Evolutionary conservation across 306 rosid genomes (phyloP).

Genomic region (Heteromeles arbutifolia): DNA sequence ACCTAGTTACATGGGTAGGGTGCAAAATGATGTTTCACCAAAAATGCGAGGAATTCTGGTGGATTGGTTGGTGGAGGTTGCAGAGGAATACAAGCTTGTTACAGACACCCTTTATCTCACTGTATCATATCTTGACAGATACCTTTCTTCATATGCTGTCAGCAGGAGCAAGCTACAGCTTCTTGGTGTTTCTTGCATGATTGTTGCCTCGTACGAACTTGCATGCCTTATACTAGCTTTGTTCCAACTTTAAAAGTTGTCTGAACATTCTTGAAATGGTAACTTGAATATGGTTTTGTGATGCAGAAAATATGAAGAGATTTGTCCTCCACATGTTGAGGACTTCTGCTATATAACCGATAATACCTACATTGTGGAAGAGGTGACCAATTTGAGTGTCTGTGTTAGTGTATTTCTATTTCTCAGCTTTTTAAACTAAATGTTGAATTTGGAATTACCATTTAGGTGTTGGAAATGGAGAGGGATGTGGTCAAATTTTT

Average conservation of each 20-base stretch:
- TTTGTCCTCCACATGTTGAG: conserved; percentile 30
- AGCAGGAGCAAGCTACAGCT: conserved; percentile 32
- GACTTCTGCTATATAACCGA: conserved; percentile 46
- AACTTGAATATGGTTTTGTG: conserved; percentile 6
- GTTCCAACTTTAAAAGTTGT: not conserved
- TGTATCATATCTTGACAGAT: conserved; percentile 34
- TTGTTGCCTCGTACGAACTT: conserved; percentile 31
- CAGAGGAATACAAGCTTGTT: conserved; percentile 31
- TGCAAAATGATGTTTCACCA: conserved; percentile 14
- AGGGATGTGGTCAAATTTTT: conserved; percentile 17
- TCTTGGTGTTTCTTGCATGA: conserved; percentile 41
- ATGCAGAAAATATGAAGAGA: conserved; percentile 40
- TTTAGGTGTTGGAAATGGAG: conserved; percentile 41
- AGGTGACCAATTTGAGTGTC: conserved; percentile 22
- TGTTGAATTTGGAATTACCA: not conserved
- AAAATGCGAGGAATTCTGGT: conserved; percentile 33
- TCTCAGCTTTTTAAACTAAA: not conserved
- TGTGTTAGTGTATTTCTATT: not conserved
- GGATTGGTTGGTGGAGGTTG: conserved; percentile 43
- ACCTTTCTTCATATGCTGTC: conserved; percentile 26
- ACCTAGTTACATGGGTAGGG: conserved; percentile 2
- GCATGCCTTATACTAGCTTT: not conserved
- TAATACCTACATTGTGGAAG: conserved; percentile 27
- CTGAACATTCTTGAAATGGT: not conserved
- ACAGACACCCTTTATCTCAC: conserved; percentile 39